These are phyloP conservation scores for Calonectria fujianensis DNA, from an alignment of 2,329 filamentous ascomycete species.

Conservation along the genomic window DNA sequence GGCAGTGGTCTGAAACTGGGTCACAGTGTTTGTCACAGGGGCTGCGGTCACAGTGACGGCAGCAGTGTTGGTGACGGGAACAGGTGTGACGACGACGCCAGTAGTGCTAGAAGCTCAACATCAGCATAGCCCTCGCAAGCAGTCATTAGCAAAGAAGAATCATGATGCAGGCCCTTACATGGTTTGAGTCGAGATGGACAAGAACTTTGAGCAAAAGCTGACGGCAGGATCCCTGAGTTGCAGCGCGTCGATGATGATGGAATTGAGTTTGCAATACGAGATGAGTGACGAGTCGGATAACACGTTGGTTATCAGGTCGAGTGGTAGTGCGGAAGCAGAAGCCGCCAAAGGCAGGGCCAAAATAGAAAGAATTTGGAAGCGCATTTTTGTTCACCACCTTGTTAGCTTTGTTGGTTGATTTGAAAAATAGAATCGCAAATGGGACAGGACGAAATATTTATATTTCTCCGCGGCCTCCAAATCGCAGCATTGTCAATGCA, in stretches of 20 bases:
- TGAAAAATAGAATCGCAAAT: not conserved
- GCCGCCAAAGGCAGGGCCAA: not conserved
- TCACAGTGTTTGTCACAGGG: not conserved
- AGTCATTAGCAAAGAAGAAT: not conserved
- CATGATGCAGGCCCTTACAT: not conserved
- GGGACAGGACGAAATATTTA: not conserved
- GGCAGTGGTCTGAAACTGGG: not conserved
- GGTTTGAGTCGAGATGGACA: constrained; percentile 15
- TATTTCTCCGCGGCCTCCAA: not conserved
- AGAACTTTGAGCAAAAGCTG: constrained; percentile 17
- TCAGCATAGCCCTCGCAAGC: not conserved
- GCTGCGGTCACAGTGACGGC: not conserved
- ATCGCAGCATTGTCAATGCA: not conserved
- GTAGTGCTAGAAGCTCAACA: not conserved
- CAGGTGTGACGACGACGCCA: not conserved
- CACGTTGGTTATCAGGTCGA: not conserved
- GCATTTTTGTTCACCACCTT: not conserved
- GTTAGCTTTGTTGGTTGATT: not conserved
- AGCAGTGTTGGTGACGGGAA: constrained; percentile 1
- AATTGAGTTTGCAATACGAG: constrained; percentile 5
- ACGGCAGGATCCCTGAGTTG: not conserved
- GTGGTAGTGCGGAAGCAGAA: not conserved
- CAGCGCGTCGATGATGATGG: not conserved
- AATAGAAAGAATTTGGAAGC: not conserved
- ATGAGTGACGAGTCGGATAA: no score